These are phyloP conservation scores for Blastobotrys capitulatus DNA, from an alignment of 1,139 yeast genomes.

Conservation along the genomic window DNA sequence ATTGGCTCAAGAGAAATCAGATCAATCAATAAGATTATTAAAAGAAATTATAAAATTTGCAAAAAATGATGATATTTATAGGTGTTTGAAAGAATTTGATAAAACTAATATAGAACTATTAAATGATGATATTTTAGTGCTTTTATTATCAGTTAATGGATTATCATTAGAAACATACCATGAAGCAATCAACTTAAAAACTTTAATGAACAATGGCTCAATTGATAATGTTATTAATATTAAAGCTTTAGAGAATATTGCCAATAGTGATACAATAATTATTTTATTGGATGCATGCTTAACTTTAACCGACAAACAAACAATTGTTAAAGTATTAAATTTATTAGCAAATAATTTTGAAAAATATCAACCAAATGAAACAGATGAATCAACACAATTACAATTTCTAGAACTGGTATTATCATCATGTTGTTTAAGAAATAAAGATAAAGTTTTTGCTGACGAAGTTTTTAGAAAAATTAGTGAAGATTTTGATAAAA, in stretches of 20 bases:
- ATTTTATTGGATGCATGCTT: conserved; percentile 23
- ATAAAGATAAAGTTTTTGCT: conserved; percentile 19
- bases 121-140: conserved; percentile 8
- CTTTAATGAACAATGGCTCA: neutral
- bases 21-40: conserved; percentile 20
- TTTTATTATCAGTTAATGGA: neutral
- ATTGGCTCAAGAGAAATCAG: conserved; percentile 16
- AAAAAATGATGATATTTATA: neutral
- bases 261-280: conserved; percentile 18
- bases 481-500: conserved; percentile 6
- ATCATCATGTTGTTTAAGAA: conserved; percentile 22
- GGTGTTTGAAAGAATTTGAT: neutral
- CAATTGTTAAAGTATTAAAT: conserved; percentile 13
- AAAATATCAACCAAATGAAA: neutral
- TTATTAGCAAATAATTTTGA: conserved; percentile 14
- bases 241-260: neutral
- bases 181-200: conserved; percentile 10
- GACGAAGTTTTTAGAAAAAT: conserved; percentile 18
- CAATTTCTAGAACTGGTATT: conserved; percentile 28
- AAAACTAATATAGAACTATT: neutral
- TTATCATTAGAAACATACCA: conserved; percentile 11
- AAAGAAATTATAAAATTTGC: conserved; percentile 8
- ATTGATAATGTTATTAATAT: neutral
- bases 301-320: conserved; percentile 13
- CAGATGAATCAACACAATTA: conserved; percentile 10